These are phyloP conservation scores for Neurospora sp. DNA, from an alignment of 495 filamentous ascomycete species.

Conservation along the genomic window DNA sequence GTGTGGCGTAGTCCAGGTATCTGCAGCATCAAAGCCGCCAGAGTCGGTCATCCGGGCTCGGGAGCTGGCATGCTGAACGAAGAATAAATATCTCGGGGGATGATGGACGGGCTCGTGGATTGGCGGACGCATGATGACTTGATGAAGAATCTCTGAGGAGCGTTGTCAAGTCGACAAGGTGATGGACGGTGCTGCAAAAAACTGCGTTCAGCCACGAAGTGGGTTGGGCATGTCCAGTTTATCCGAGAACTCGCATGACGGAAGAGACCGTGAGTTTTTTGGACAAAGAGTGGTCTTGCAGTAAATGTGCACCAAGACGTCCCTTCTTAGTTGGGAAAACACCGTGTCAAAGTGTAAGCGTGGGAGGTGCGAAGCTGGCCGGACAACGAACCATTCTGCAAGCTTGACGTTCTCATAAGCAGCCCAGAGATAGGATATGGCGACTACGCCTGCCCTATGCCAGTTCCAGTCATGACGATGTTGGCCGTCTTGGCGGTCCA, in stretches of 20 bases:
- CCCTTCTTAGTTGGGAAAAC: background rate
- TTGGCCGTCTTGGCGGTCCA: background rate
- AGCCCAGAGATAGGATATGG: too few species aligned
- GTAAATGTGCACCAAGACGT: background rate
- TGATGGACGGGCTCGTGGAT: background rate
- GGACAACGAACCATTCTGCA: too few species aligned
- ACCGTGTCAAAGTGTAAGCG: too few species aligned
- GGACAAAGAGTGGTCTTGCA: background rate
- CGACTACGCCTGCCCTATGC: background rate
- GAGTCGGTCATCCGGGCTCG: background rate
- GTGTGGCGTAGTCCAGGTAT: background rate
- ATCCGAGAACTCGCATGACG: too few species aligned
- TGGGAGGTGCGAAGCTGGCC: background rate
- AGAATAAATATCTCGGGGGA: background rate
- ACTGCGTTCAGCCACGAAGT: too few species aligned
- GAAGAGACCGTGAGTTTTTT: background rate
- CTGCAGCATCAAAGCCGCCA: background rate
- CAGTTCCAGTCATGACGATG: background rate
- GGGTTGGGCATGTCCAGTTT: too few species aligned
- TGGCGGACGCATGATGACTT: background rate
- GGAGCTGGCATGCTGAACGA: background rate
- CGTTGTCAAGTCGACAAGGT: background rate
- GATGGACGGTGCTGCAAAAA: background rate
- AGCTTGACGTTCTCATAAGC: too few species aligned
- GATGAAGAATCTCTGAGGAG: background rate